Conservation (phyloP, 331 rosid genomes). For the Quercus lobata region DNA sequence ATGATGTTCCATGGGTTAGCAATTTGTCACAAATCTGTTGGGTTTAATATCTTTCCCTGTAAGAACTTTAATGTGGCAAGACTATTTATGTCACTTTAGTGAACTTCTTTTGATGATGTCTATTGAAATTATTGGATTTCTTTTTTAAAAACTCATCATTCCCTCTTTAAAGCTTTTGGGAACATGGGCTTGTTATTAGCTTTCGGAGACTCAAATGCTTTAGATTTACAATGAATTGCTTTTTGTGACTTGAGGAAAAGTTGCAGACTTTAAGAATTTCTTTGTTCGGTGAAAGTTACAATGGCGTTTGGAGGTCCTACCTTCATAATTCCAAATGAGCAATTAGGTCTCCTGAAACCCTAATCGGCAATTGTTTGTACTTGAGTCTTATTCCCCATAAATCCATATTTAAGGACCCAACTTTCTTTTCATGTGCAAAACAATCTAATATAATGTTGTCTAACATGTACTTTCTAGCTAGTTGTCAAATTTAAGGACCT, state of each 20-base stretch:
- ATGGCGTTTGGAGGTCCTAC: constrained; percentile 37
- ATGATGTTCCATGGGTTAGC: constrained; percentile 25
- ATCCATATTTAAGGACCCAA: constrained; percentile 19
- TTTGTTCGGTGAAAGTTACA: constrained; percentile 43
- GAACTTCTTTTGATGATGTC: constrained; percentile 69
- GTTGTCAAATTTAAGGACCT: no score
- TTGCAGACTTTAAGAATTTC: constrained; percentile 25
- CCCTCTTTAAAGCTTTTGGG: constrained; percentile 61
- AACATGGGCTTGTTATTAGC: constrained; percentile 72
- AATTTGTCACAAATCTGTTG: constrained; percentile 28
- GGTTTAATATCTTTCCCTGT: constrained; percentile 12
- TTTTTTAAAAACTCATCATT: constrained; percentile 51
- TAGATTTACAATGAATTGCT: constrained; percentile 40
- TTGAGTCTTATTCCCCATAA: constrained; percentile 40
- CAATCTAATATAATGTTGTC: neutral
- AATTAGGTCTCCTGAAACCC: constrained; percentile 9
- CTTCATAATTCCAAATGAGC: constrained; percentile 33
- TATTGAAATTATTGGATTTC: constrained; percentile 50
- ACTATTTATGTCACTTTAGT: constrained; percentile 44
- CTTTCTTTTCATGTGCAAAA: constrained; percentile 18
- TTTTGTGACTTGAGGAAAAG: constrained; percentile 52
- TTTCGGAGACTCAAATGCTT: constrained; percentile 61
- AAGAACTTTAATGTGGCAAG: constrained; percentile 35
- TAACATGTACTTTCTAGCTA: no score
- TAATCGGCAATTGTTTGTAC: constrained; percentile 22